Base-by-base conservation (phyloP, 2,329 filamentous ascomycete genomes). In the Sclerotinia spermophila region DNA sequence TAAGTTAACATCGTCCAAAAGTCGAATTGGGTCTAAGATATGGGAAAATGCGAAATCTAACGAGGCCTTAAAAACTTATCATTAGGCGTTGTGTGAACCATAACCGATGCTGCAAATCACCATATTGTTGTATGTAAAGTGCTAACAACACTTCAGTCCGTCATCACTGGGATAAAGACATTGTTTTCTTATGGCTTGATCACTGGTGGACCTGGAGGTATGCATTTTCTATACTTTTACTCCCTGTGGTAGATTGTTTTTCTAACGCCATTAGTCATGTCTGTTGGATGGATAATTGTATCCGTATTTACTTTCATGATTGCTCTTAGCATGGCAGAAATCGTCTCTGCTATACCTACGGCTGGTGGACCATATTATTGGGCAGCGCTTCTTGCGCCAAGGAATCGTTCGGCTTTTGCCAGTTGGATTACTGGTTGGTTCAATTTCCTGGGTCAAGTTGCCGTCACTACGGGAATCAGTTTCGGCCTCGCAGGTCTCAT, bases 291-390 rank as follows among this genome's bases (percentile, higher is more conserved):
- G 86, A 84, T 87, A 40, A 79, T 86, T 5, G 82, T 85, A 33
- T 84, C 83, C 27, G 82, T 87, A 77, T 87, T 87, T 78, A 88
- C 86, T 7, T 80, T 86, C 73, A 82, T 84, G 62, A 84, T 87
- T 33, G 85, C 84, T 19, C 79, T 83, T 10, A 82, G 84, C 66
- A 87, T 88, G 85, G 86, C 85, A 27, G 86, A 88, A 76, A 86
- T 88, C 74, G 85, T 87, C 10, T 86, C 84, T 8, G 86, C 86
- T 0, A 86, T 88, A 71, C 86, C 86, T 0, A 87, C 86, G 1
- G 83, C 82, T 60, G 86, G 86, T 53, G 86, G 86, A 1, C 86
- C 86, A 1, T 89, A 89, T 76, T 88, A 87, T 77, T 89, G 87
- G 86, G 82, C 86, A 1, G 86, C 86, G 1, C 82, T 87, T 73